Conservation (phyloP, 139 green algal species). For the Chlamydomonas eustigma region DNA sequence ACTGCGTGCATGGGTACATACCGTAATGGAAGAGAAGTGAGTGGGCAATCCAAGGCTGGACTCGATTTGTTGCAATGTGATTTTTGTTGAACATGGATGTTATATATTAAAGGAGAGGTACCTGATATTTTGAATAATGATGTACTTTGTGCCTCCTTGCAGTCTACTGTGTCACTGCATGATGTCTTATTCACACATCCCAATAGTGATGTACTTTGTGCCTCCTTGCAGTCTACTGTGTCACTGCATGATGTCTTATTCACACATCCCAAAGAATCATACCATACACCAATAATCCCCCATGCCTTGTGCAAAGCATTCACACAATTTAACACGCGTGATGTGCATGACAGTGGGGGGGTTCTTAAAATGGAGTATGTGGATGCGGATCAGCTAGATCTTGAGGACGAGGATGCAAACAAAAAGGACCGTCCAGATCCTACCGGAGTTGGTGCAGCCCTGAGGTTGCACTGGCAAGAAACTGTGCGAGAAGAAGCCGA, state of each 20-base stretch:
- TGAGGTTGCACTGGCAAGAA: background rate
- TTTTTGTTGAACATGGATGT: background rate
- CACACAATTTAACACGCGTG: too few relatives aligned
- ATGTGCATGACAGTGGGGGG: background rate
- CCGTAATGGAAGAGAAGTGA: background rate
- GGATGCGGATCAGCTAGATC: slow-evolving; percentile 8
- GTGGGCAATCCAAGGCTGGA: background rate
- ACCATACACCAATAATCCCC: too few relatives aligned
- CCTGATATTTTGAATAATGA: background rate
- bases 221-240: too few relatives aligned
- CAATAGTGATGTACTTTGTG: slow-evolving; percentile 1
- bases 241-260: too few relatives aligned
- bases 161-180: too few relatives aligned
- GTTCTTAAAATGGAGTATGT: background rate
- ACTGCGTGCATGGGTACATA: background rate
- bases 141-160: background rate
- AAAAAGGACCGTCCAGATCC: background rate
- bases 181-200: too few relatives aligned
- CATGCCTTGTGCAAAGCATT: too few relatives aligned
- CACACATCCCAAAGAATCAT: too few relatives aligned
- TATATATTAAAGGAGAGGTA: background rate
- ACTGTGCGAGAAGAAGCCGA: slow-evolving; percentile 4
- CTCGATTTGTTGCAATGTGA: background rate
- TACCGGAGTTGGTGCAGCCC: slow-evolving; percentile 4
- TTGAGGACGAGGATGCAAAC: background rate